Conservation (phyloP, 305 asterid species). For the Striga hermonthica region DNA sequence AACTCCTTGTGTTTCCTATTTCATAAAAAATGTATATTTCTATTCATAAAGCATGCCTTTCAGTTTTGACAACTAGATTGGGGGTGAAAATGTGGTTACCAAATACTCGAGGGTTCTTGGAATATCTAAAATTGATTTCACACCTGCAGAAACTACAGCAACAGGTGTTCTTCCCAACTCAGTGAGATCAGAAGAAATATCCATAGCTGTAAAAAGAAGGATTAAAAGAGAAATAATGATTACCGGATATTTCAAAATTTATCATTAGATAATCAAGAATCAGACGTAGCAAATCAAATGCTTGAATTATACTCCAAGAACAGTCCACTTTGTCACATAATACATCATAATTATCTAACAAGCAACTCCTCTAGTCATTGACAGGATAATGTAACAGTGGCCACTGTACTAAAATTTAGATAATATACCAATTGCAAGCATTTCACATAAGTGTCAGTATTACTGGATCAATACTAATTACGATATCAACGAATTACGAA, state of each 20-base stretch:
- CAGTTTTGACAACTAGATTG: conserved; percentile 10
- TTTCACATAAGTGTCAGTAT: conserved; percentile 17
- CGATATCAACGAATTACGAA: neutral
- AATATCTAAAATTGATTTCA: conserved; percentile 87
- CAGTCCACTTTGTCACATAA: neutral
- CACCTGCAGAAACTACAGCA: conserved; percentile 89
- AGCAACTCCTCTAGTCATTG: neutral
- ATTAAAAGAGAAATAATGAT: neutral
- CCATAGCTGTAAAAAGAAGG: conserved; percentile 62
- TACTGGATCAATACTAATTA: conserved; percentile 15
- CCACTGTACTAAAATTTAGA: neutral
- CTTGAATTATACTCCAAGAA: neutral
- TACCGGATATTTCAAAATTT: neutral
- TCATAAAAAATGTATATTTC: conserved; percentile 20
- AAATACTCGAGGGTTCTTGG: conserved; percentile 81
- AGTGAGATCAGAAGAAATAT: conserved; percentile 84
- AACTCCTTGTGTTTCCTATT: conserved; percentile 94
- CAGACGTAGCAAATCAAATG: neutral
- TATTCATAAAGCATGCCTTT: neutral
- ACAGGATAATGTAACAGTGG: neutral
- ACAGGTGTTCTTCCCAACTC: conserved; percentile 92
- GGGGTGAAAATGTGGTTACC: conserved; percentile 44
- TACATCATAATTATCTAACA: neutral
- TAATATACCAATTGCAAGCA: conserved; percentile 1
- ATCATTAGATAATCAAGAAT: conserved; percentile 13